phyloP scores from a whole-genome alignment of 2,329 filamentous ascomycete genomes.

The Helotiales sp. region DNA sequence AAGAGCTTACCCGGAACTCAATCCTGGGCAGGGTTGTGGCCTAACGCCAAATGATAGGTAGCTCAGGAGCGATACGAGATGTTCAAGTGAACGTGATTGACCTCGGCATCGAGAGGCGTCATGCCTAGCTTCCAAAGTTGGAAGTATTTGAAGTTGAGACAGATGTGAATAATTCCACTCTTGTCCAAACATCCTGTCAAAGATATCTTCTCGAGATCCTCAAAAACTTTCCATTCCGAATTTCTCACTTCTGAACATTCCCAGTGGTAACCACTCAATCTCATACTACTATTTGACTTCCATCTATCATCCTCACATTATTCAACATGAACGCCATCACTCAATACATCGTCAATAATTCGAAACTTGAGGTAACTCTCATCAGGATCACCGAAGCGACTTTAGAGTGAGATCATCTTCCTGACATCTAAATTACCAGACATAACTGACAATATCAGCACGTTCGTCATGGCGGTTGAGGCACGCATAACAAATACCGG shows the following conservation, averaged over 20 bases:
- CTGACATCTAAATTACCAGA: too few relatives aligned
- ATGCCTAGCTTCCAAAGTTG: background rate
- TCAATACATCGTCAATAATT: constrained; percentile 21
- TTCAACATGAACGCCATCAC: constrained; percentile 27
- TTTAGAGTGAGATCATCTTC: constrained; percentile 12
- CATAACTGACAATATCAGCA: constrained; percentile 10
- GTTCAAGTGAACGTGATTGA: background rate
- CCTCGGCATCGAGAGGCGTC: background rate
- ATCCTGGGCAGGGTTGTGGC: too few relatives aligned
- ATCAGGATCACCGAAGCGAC: constrained; percentile 31
- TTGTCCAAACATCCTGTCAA: background rate
- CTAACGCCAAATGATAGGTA: too few relatives aligned
- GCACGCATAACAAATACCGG: constrained; percentile 21
- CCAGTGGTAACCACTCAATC: too few relatives aligned
- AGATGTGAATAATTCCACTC: background rate
- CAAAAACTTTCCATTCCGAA: background rate
- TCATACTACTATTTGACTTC: too few relatives aligned
- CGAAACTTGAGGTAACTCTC: constrained; percentile 20
- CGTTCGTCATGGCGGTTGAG: constrained; percentile 22
- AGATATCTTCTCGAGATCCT: background rate
- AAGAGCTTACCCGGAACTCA: too few relatives aligned
- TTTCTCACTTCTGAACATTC: background rate
- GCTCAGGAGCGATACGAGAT: background rate
- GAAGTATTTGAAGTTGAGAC: background rate
- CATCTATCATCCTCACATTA: background rate